Base-by-base conservation (phyloP, 1,139 yeast species). In the Geotrichum citri-aurantii region DNA sequence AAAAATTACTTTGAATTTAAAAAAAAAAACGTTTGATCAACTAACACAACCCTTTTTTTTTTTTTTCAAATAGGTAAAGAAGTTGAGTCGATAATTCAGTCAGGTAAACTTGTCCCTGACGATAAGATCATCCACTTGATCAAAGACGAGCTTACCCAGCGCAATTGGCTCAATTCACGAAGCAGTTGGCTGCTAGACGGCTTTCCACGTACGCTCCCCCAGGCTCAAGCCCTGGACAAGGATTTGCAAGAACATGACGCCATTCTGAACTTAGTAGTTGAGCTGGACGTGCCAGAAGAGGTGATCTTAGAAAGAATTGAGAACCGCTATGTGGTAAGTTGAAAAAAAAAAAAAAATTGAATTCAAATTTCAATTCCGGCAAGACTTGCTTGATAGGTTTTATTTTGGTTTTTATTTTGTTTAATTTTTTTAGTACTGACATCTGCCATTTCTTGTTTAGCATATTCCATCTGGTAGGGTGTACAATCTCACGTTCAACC, bases 171-270 rank as follows among this genome's bases (percentile, higher is more conserved):
- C 51, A 73, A 75, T 52, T 12, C 54, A 57, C 72, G 71, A 3
- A 65, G 84, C 1, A 76, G 83, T 12, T 91, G 96, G 91, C 75
- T 92, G 33, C 76, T 92, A 57, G 98, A 92, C 69, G 98, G 98
- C 52, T 92, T 91, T 69, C 98, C 98, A 1, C 77, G 98, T 62
- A 92, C 95, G 0, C 71, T 76, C 26, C 74, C 73, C 2, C 98
- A 92, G 72, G 97, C 97, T 0, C 68, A 72, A 37, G 78, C 78
- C 6, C 75, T 92, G 50, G 83, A 83, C 59, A 63, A 68, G 21
- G 78, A 79, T 10, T 75, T 91, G 54, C 63, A 63, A 0, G 64
- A 72, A 11, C 63, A 72, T 33, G 63, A 73, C 1, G 73, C 85
- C 1, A 70, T 73, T 14, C 71, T 91, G 59, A 90, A 88, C 67